Evolutionary conservation across 1,139 yeast genomes (phyloP).

Genomic region (Pichia sp.): DNA sequence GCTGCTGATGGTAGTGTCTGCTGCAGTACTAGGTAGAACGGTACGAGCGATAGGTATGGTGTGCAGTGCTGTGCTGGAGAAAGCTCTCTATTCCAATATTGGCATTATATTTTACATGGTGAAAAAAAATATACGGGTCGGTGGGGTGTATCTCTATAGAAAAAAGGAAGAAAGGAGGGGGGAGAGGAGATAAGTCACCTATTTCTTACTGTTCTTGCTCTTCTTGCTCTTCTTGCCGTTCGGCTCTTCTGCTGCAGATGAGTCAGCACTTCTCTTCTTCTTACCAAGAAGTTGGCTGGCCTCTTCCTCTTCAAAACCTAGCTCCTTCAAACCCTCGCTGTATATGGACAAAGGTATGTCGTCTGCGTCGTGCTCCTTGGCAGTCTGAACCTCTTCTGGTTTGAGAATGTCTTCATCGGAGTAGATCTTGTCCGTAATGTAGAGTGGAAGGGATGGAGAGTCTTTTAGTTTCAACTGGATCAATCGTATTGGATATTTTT

Average conservation of each 20-base stretch:
- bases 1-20: background rate
- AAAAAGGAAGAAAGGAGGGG: background rate
- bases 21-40: background rate
- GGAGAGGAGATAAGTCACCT: background rate
- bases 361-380: conserved; percentile 11
- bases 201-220: background rate
- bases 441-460: conserved; percentile 85
- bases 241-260: background rate
- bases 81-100: background rate
- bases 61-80: background rate
- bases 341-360: conserved; percentile 44
- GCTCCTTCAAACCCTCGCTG: conserved; percentile 75
- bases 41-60: background rate
- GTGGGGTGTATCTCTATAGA: background rate
- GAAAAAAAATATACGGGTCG: background rate
- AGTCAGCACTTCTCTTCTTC: conserved; percentile 5
- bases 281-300: conserved; percentile 10
- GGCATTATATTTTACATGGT: background rate
- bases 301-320: conserved; percentile 63
- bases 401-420: conserved; percentile 37
- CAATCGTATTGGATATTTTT: conserved; percentile 47
- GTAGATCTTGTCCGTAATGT: conserved; percentile 58
- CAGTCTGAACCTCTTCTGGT: conserved; percentile 26
- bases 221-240: conserved; percentile 1
- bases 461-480: conserved; percentile 62